Percentiles rank a stretch among this genome's conserved stretches.
These are phyloP conservation scores for Xerocomus amazonicus DNA, from an alignment of 1,284 basidiomycete genomes.

Conservation along the genomic window DNA sequence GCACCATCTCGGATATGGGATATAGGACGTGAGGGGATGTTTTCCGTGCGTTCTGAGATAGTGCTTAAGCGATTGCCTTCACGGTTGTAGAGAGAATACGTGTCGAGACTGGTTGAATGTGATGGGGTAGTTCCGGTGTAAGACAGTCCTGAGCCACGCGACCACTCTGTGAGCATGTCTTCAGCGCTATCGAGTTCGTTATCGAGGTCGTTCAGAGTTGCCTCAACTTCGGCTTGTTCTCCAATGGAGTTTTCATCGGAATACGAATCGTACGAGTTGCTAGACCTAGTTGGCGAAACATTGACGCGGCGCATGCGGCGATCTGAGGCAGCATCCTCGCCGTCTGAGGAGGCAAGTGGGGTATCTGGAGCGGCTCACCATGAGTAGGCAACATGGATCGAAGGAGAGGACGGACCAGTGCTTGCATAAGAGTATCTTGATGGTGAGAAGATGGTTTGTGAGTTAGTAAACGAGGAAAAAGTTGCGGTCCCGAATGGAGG, in stretches of 20 bases:
- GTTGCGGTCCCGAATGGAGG: conserved; percentile 50
- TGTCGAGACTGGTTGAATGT: conserved; percentile 28
- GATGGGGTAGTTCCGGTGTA: conserved; percentile 38
- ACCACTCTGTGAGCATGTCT: conserved; percentile 59
- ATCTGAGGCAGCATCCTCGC: conserved; percentile 37
- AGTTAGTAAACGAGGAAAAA: conserved; percentile 43
- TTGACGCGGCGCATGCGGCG: conserved; percentile 39
- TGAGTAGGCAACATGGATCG: neutral
- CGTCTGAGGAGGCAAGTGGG: conserved; percentile 38
- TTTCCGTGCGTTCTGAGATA: conserved; percentile 60
- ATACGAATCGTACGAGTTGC: conserved; percentile 36
- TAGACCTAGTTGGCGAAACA: conserved; percentile 39
- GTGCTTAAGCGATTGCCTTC: conserved; percentile 47
- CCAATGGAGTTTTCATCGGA: conserved; percentile 43
- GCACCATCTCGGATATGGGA: conserved; percentile 35
- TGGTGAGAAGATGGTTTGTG: conserved; percentile 43
- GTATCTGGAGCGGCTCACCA: conserved; percentile 22
- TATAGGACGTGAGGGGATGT: conserved; percentile 41
- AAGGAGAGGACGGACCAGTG: conserved; percentile 29
- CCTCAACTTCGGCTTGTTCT: conserved; percentile 60
- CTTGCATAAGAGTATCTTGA: conserved; percentile 41
- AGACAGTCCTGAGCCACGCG: conserved; percentile 34
- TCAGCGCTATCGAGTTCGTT: conserved; percentile 62
- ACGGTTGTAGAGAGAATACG: conserved; percentile 38
- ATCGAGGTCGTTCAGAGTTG: conserved; percentile 59